These are phyloP conservation scores for Clitocybe nebularis DNA, from an alignment of 1,284 basidiomycete species.

Conservation along the genomic window DNA sequence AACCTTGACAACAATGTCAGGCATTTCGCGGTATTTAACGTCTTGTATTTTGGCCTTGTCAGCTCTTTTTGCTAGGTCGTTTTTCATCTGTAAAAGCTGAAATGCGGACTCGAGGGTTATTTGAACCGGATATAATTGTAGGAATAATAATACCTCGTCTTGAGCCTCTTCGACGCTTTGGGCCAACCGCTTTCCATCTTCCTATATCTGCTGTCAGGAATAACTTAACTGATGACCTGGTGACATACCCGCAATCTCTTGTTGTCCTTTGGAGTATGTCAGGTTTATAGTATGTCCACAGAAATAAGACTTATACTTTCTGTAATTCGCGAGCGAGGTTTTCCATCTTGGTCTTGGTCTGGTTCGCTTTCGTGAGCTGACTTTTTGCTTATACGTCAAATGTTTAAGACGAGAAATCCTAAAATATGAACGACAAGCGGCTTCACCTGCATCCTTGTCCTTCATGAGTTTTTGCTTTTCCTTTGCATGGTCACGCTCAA, in stretches of 20 bases:
- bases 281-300: background rate
- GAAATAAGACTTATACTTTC: constrained; percentile 47
- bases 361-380: constrained; percentile 79
- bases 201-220: constrained; percentile 39
- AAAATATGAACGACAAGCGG: too few species aligned
- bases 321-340: constrained; percentile 79
- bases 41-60: constrained; percentile 74
- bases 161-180: constrained; percentile 78
- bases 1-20: constrained; percentile 81
- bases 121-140: constrained; percentile 5
- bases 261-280: constrained; percentile 57
- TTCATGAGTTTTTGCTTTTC: constrained; percentile 84
- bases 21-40: constrained; percentile 71
- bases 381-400: constrained; percentile 65
- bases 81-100: constrained; percentile 73
- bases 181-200: constrained; percentile 74
- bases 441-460: constrained; percentile 81
- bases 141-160: constrained; percentile 54
- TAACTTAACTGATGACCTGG: constrained; percentile 9
- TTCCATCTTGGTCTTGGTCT: constrained; percentile 84
- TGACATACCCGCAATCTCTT: constrained; percentile 71
- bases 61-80: constrained; percentile 68
- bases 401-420: too few species aligned
- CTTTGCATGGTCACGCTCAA: constrained; percentile 81
- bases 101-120: constrained; percentile 9